phyloP scores from a whole-genome alignment of 257 asterid genomes.

The Verbascum thapsus region DNA sequence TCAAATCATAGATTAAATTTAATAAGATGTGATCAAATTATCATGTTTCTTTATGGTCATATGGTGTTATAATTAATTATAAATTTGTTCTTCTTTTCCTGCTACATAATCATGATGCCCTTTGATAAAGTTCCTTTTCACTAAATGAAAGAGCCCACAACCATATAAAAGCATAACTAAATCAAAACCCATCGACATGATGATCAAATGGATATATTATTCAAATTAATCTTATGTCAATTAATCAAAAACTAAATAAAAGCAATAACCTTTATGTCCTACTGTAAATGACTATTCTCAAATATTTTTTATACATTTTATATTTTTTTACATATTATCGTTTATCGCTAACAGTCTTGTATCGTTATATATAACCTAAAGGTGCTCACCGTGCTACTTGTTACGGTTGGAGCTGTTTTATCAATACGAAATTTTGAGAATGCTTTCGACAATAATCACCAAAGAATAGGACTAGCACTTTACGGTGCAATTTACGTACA shows the following conservation, averaged over 20 bases:
- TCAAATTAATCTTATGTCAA: no score
- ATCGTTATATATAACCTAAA: conserved; percentile 26
- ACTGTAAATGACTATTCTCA: no score
- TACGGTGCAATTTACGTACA: conserved; percentile 72
- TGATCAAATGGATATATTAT: background rate
- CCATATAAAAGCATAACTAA: conserved; percentile 33
- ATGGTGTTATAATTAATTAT: conserved; percentile 38
- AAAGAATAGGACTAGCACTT: conserved; percentile 80
- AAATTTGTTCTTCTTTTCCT: conserved; percentile 29
- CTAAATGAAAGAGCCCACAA: conserved; percentile 40
- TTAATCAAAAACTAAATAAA: no score
- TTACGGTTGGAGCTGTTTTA: conserved; percentile 68
- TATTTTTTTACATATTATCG: no score
- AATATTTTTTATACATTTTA: no score
- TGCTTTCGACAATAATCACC: conserved; percentile 69
- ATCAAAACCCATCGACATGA: conserved; percentile 21
- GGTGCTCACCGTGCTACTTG: conserved; percentile 63
- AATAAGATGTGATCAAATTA: conserved; percentile 28
- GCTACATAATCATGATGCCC: conserved; percentile 50
- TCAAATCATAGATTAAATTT: background rate
- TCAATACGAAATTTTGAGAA: conserved; percentile 79
- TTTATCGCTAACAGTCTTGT: background rate
- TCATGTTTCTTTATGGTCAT: conserved; percentile 36
- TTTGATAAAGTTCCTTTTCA: conserved; percentile 21
- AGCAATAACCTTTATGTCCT: no score